Conservation (phyloP, 2,329 filamentous ascomycete genomes). For the Neopestalotiopsis sp. region DNA sequence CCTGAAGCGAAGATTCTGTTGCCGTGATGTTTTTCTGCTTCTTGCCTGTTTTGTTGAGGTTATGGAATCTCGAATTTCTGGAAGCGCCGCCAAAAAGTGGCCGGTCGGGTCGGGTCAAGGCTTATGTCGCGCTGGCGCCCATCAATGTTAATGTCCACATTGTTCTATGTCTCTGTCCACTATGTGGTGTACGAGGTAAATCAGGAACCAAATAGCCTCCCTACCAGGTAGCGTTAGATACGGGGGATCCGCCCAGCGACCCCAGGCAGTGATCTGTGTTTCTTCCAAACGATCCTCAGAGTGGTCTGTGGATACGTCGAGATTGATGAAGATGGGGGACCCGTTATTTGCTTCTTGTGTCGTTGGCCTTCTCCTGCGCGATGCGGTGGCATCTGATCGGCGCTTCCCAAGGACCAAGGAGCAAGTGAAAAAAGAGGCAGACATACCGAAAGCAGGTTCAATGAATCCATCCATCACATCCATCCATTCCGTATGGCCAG, state of each 20-base stretch:
- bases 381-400: not conserved
- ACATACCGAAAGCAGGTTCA: not conserved
- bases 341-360: not conserved
- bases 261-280: slow-evolving; percentile 6
- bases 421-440: not conserved
- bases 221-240: too few species aligned
- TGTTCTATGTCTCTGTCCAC: not conserved
- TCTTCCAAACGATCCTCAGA: slow-evolving; percentile 14
- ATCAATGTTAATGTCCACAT: not conserved
- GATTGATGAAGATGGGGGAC: slow-evolving; percentile 9
- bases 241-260: not conserved
- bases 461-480: not conserved
- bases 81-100: not conserved
- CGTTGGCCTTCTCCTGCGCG: not conserved
- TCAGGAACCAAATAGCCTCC: slow-evolving; percentile 4
- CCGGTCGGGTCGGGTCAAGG: not conserved
- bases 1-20: slow-evolving; percentile 1
- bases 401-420: not conserved
- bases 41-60: not conserved
- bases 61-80: not conserved
- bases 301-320: slow-evolving; percentile 12
- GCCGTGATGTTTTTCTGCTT: not conserved
- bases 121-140: not conserved
- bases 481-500: not conserved
- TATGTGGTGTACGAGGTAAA: slow-evolving; percentile 15